Evolutionary conservation across 2,329 filamentous ascomycete genomes (phyloP), one percentile per base, ranked within the genome.

Genomic region (Aspergillus fumigatiaffinis): DNA sequence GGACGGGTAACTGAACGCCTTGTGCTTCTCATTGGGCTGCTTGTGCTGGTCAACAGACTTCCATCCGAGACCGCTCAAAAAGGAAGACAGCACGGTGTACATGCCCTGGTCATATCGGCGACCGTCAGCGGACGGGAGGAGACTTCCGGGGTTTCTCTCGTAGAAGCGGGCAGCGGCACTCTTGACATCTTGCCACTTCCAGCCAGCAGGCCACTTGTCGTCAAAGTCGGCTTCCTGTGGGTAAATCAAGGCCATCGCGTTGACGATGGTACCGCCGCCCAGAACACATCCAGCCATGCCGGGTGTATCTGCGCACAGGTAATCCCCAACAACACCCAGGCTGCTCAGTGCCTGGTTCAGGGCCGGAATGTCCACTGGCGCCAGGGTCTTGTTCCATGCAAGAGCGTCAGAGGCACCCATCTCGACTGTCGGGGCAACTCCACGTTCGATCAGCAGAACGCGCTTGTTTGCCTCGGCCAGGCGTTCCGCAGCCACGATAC

Each of bases 161-260:
- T 90, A 91, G 17, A 87, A 82, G 41, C 84, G 80, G 21, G 81
- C 72, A 2, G 85, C 83, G 0, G 87, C 84, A n/a, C 75, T 68
- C 55, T 75, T 73, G 67, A 90, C 82, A 63, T 90, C 87, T 4
- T 73, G 67, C 14, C 83, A 79, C 71, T 87, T 85, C 88, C 88
- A 91, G 42, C 88, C 88, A 0, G 74, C 61, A 0, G 88, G 88
- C 75, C 89, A 91, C 71, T 88, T 88, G 71, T 82, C 79, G 69
- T 91, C 86, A 79, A 87, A 91, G 67, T 91, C 88, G 3, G 76
- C 68, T 2, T 82, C 77, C 60, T 85, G 82, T 0, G 88, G 63
- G 51, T 66, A 46, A 20, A 66, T 60, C 50, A 63, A 62, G 5
- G 56, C 58, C 55, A 63, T 55, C 38, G 60, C 60, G 46, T 66